Base-by-base conservation (phyloP, 768 basidiomycete species). In the Mycena chlorophos region DNA sequence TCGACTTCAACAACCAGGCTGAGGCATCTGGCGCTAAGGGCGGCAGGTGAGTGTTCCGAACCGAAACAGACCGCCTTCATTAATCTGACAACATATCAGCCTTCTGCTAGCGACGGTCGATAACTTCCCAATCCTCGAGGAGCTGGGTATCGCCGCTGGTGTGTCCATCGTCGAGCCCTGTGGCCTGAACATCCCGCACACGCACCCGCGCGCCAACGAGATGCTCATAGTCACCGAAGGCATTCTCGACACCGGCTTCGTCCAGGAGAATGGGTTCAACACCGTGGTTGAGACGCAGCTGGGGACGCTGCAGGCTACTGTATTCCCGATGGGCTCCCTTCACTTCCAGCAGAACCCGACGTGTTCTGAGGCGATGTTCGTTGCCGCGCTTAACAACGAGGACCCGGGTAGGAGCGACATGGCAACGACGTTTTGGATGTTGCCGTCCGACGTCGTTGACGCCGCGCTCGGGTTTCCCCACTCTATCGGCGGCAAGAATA, bases 131-230 rank as follows among this genome's bases (percentile, higher is more conserved):
- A 42, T 58, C 27, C 45, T 46, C 23, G n/a, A 28, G 52, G 46
- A 23, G 43, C 57, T 46, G 17, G 43, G 34, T 19, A 42, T 42
- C 40, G 22, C 13, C 40, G n/a, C 8, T 22, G 40, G 13, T 6
- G 40, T 42, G 8, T 6, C 40, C 13, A 42, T 42, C 20, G 40
- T 42, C 14, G 30, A 28, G 57, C 60, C 8, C 23, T 61, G 22
- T 51, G 14, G 28, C 25, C 46, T 49, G 51, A 71, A 73, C 65
- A 71, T 68, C 12, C 70, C 71, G 12, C 71, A 73, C 60, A 68
- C 65, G 3, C 71, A 73, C 49, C 71, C 70, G 5, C 70, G 70
- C 31, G 71, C 70, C 4, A 69, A 69, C 14, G 71, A 73, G 63
- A 61, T 73, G 40, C 54, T 67, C 51, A 69, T 66, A 56, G 52